Evolutionary conservation across 2,329 filamentous ascomycete genomes (phyloP).

Genomic region (Venturia aucupariae): DNA sequence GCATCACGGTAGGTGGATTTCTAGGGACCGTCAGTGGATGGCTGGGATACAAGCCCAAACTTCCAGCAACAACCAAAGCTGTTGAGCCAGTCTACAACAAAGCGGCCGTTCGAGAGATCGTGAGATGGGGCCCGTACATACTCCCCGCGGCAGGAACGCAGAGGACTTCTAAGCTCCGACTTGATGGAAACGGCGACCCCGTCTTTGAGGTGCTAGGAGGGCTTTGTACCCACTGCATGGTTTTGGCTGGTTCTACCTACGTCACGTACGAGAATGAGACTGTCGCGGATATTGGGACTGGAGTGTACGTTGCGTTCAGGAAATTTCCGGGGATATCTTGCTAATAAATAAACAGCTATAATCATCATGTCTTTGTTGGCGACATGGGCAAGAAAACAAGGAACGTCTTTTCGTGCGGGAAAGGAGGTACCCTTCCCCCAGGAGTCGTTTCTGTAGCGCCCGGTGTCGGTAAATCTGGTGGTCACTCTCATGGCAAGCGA

Average conservation of each 20-base stretch:
- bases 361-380: background rate
- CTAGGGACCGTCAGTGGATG: background rate
- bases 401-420: background rate
- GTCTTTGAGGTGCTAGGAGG: background rate
- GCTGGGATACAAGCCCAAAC: background rate
- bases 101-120: conserved; percentile 3
- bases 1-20: background rate
- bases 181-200: conserved; percentile 8
- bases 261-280: background rate
- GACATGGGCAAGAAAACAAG: background rate
- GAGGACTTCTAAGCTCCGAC: background rate
- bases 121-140: conserved; percentile 12
- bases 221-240: conserved; percentile 9
- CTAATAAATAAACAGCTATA: background rate
- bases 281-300: background rate
- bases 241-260: background rate
- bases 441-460: background rate
- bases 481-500: background rate
- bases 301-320: background rate
- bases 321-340: too few relatives aligned
- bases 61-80: background rate
- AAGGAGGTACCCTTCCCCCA: background rate
- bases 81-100: background rate
- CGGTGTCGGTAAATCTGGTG: background rate
- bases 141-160: background rate